These are phyloP conservation scores for Lepidium aucheri DNA, from an alignment of 345 rosid species.

Conservation along the genomic window DNA sequence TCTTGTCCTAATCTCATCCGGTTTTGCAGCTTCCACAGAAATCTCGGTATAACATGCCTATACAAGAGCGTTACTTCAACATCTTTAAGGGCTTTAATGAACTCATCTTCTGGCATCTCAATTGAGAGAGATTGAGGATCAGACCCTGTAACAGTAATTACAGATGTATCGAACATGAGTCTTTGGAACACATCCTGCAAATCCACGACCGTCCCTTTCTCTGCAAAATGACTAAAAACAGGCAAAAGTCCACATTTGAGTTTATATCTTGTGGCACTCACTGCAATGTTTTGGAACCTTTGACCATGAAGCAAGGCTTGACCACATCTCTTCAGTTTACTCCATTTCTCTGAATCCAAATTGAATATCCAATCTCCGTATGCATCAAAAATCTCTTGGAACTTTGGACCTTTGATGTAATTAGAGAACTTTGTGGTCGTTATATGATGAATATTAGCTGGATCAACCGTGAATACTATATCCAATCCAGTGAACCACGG, in stretches of 20 bases:
- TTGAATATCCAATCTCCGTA: constrained; percentile 24
- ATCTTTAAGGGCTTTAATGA: constrained; percentile 22
- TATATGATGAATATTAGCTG: constrained; percentile 24
- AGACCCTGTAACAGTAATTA: constrained; percentile 24
- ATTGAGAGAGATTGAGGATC: constrained; percentile 33
- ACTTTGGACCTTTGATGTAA: constrained; percentile 23
- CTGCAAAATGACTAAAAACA: constrained; percentile 11
- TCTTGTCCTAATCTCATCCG: constrained; percentile 28
- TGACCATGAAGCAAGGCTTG: background rate
- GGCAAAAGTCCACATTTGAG: constrained; percentile 13
- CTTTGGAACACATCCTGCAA: constrained; percentile 37
- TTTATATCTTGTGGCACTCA: background rate
- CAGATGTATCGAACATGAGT: constrained; percentile 33
- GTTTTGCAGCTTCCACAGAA: constrained; percentile 30
- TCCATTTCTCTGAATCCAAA: constrained; percentile 18
- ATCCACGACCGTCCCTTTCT: constrained; percentile 4
- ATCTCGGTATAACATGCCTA: constrained; percentile 14
- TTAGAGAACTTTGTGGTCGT: constrained; percentile 26
- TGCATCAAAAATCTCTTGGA: constrained; percentile 21
- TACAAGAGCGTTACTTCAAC: constrained; percentile 9
- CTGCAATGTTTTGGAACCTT: background rate
- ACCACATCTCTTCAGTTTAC: constrained; percentile 1
- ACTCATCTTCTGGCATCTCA: constrained; percentile 20
- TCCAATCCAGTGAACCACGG: constrained; percentile 19
- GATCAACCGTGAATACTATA: constrained; percentile 22